Base-by-base conservation (phyloP, 2,329 filamentous ascomycete genomes). In the Penicillium sp. region DNA sequence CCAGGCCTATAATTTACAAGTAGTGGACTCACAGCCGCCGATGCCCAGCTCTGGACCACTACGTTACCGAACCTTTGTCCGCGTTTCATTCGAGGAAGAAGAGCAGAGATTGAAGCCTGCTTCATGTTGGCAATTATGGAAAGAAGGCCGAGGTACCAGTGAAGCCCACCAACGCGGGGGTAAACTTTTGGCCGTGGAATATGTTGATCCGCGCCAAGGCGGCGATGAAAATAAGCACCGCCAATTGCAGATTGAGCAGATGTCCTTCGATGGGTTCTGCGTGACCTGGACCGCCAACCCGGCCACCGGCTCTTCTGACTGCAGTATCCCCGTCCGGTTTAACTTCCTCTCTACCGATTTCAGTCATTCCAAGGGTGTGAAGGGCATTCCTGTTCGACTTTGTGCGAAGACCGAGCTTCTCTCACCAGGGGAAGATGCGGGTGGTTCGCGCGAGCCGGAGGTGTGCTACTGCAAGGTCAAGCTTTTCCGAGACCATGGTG, bases 261-360 rank as follows among this genome's bases (percentile, higher is more conserved):
- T 91, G 3, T 96, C 92, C 0, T 97, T 97, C 63, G 93, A 98
- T 70, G 93, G 93, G 0, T 98, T 98, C 72, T 93, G 89, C 7
- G 91, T 98, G 4, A 85, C 88, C 6, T 98, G 93, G 93, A 90
- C 88, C 0, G 89, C 92, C 0, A 88, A 87, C 4, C 75, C 84
- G 37, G 57, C 69, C 43, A 88, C 87, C 49, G 87, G 88, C 0
- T 76, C 11, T 70, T 84, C 89, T 3, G 92, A 97, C 67, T 95
- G 92, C 73, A 90, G 87, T 49, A 86, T 99, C 55, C 90, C 92
- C 9, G 91, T 98, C 13, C 90, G 95, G 46, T 99, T 98, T 82
- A 99, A 99, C 77, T 99, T 99, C 71, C 81, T 99, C 0, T 99
- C 95, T 0, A 99, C 95, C 9, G 95, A 99, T 72, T 99, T 98